phyloP scores from a whole-genome alignment of 768 basidiomycete species.

The Clavulina sp. region DNA sequence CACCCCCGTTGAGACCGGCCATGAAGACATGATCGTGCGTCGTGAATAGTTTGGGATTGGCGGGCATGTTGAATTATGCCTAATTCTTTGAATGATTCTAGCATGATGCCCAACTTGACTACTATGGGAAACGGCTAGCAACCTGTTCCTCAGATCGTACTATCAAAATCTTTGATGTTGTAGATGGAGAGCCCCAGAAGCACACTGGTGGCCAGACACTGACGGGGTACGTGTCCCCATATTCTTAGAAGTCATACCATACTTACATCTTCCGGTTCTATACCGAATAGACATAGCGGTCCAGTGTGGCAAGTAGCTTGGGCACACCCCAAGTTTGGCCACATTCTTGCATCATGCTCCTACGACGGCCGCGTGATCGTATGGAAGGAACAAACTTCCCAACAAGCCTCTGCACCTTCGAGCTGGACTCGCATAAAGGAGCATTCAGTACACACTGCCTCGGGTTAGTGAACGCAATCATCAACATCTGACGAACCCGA shows the following conservation, averaged over 20 bases:
- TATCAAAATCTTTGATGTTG: constrained; percentile 86
- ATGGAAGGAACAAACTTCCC: constrained; percentile 71
- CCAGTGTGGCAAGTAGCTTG: constrained; percentile 98
- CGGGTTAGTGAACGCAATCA: constrained; percentile 50
- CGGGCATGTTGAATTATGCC: too few species aligned
- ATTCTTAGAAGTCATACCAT: not conserved
- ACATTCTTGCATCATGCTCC: constrained; percentile 93
- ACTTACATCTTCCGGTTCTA: not conserved
- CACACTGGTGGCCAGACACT: constrained; percentile 48
- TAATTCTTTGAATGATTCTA: too few species aligned
- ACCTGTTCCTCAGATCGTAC: constrained; percentile 94
- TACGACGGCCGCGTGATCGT: constrained; percentile 97
- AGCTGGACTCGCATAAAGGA: constrained; percentile 93
- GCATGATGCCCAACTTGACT: constrained; percentile 98
- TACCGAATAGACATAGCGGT: constrained; percentile 59
- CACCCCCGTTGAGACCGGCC: constrained; percentile 81
- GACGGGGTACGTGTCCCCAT: constrained; percentile 41
- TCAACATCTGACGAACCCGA: not conserved
- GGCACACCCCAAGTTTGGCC: constrained; percentile 96
- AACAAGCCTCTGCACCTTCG: constrained; percentile 25
- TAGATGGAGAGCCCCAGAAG: constrained; percentile 66
- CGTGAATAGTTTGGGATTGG: constrained; percentile 2
- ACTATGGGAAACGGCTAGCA: constrained; percentile 90
- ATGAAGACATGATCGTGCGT: constrained; percentile 97
- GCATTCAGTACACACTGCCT: constrained; percentile 84